Conservation (phyloP, 2,329 filamentous ascomycete species). For the Periconia sp. region DNA sequence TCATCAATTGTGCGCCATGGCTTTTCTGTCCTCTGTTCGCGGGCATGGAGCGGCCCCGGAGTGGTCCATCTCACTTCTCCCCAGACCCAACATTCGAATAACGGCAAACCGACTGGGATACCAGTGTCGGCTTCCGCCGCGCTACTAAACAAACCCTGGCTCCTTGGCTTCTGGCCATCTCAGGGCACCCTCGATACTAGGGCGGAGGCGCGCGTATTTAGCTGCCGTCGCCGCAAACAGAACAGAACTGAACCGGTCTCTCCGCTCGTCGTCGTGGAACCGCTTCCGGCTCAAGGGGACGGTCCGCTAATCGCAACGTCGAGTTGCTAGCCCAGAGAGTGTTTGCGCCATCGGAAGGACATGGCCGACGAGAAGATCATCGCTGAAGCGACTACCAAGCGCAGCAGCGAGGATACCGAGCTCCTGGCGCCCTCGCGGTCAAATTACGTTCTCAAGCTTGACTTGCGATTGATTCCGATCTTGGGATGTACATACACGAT, state of each 20-base stretch:
- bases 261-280: neutral
- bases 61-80: too few relatives aligned
- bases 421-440: constrained; percentile 11
- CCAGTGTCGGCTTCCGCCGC: too few relatives aligned
- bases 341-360: too few relatives aligned
- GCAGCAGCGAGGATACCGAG: constrained; percentile 16
- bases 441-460: constrained; percentile 65
- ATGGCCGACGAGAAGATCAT: constrained; percentile 24
- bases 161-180: constrained; percentile 1
- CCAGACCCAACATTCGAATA: too few relatives aligned
- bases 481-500: constrained; percentile 75
- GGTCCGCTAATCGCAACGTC: neutral
- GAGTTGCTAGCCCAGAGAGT: too few relatives aligned
- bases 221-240: neutral
- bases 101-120: too few relatives aligned
- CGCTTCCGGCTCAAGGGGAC: neutral
- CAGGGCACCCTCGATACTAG: neutral
- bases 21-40: too few relatives aligned
- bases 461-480: constrained; percentile 64
- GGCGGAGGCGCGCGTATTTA: neutral
- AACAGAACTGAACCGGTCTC: neutral
- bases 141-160: too few relatives aligned
- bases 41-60: too few relatives aligned
- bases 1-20: too few relatives aligned
- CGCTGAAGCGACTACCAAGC: constrained; percentile 18